These are phyloP conservation scores for Syzygium jambos DNA, from an alignment of 345 rosid species.

Conservation along the genomic window DNA sequence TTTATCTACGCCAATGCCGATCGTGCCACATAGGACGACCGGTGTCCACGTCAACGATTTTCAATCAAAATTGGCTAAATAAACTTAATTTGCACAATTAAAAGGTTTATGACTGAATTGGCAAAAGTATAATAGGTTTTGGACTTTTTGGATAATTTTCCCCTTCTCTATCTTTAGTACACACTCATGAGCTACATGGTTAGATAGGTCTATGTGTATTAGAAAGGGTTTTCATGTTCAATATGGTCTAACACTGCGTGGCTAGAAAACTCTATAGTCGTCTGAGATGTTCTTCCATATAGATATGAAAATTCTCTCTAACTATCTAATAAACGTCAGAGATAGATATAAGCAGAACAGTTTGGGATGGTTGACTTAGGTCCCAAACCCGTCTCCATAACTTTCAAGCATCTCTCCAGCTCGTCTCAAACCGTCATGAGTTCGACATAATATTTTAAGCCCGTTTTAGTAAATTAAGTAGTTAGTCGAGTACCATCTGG, in stretches of 20 bases:
- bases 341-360: background rate
- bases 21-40: too few relatives aligned
- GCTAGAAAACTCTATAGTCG: background rate
- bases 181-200: background rate
- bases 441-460: background rate
- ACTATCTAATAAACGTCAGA: background rate
- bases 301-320: background rate
- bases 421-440: background rate
- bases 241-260: background rate
- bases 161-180: background rate
- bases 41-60: too few relatives aligned
- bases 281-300: background rate
- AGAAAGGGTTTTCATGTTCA: background rate
- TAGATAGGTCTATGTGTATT: background rate
- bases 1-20: too few relatives aligned
- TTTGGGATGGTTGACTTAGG: background rate
- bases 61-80: too few relatives aligned
- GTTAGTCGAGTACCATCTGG: background rate
- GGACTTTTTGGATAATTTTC: too few relatives aligned
- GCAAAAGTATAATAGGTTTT: too few relatives aligned
- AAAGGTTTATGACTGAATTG: too few relatives aligned
- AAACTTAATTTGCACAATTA: too few relatives aligned
- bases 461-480: background rate
- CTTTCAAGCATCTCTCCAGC: background rate
- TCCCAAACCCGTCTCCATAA: background rate